Percentiles rank a stretch among this genome's conserved stretches.
phyloP scores from a whole-genome alignment of 495 filamentous ascomycete species.

The Amniculicola lignicola region DNA sequence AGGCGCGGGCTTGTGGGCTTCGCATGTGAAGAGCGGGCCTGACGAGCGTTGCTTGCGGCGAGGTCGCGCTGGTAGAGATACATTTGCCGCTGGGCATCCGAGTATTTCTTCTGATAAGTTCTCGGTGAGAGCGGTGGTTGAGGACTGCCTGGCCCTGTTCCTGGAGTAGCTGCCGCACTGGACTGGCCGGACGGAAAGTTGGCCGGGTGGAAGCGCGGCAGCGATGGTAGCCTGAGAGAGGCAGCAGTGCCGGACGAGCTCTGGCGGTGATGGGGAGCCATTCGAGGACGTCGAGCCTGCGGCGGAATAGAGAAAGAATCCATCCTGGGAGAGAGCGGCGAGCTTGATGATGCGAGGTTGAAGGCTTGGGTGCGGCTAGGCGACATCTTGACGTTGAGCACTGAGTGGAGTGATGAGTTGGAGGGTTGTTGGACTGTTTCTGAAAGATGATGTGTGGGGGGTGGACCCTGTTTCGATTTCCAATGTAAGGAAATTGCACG shows the following conservation, averaged over 20 bases:
- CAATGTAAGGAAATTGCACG: no score
- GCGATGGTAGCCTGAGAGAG: constrained; percentile 38
- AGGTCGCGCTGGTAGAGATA: constrained; percentile 41
- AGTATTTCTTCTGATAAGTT: constrained; percentile 36
- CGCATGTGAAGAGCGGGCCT: constrained; percentile 1
- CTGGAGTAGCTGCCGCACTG: constrained; percentile 34
- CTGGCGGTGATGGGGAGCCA: constrained; percentile 17
- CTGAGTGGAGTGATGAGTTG: constrained; percentile 6
- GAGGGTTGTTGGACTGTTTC: background rate
- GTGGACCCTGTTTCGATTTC: constrained; percentile 8
- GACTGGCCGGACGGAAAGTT: constrained; percentile 41
- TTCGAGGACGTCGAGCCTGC: constrained; percentile 25
- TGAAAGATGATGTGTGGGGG: constrained; percentile 11
- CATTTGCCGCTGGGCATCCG: constrained; percentile 43
- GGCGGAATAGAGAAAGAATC: constrained; percentile 31
- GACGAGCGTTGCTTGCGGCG: constrained; percentile 21
- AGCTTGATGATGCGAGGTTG: constrained; percentile 15
- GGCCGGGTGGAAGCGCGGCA: constrained; percentile 46
- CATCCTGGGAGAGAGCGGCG: constrained; percentile 31
- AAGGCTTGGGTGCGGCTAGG: constrained; percentile 1
- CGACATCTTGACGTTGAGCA: constrained; percentile 14
- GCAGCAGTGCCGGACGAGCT: constrained; percentile 20
- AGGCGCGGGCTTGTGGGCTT: constrained; percentile 40
- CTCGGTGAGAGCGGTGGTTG: constrained; percentile 38
- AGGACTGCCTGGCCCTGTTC: constrained; percentile 28